phyloP scores from a whole-genome alignment of 2,329 filamentous ascomycete genomes.

The Harringtonia aguacate region DNA sequence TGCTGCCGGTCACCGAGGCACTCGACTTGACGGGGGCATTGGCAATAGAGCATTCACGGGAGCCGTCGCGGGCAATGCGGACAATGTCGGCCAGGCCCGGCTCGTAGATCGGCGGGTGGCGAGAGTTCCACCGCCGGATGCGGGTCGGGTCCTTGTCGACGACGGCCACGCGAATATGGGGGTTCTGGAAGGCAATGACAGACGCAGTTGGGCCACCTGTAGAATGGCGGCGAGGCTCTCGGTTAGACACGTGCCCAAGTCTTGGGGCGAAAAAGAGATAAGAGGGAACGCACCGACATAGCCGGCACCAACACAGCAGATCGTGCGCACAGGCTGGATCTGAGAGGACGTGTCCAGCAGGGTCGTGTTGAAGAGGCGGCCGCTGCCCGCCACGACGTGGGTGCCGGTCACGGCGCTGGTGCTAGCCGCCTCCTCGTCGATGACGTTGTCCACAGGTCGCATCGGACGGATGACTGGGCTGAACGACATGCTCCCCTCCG shows the following conservation, averaged over 20 bases:
- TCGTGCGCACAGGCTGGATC: slow-evolving; percentile 35
- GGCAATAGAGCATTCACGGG: slow-evolving; percentile 29
- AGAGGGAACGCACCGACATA: slow-evolving; percentile 49
- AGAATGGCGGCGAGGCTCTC: not conserved
- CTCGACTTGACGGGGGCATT: slow-evolving; percentile 23
- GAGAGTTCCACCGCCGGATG: slow-evolving; percentile 64
- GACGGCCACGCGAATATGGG: slow-evolving; percentile 60
- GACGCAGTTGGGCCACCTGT: slow-evolving; percentile 64
- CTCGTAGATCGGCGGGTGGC: slow-evolving; percentile 66
- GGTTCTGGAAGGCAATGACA: slow-evolving; percentile 64
- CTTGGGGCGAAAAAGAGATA: not conserved
- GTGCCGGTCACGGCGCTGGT: not conserved
- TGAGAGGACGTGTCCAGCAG: slow-evolving; percentile 6
- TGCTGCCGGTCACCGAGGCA: slow-evolving; percentile 11
- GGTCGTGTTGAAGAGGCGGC: slow-evolving; percentile 5
- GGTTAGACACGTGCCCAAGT: not conserved
- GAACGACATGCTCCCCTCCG: slow-evolving; percentile 29
- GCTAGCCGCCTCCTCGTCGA: not conserved
- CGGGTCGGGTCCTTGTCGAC: slow-evolving; percentile 57
- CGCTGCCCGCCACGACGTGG: not conserved
- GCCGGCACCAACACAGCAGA: slow-evolving; percentile 66
- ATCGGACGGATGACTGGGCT: slow-evolving; percentile 27
- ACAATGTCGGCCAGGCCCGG: slow-evolving; percentile 60
- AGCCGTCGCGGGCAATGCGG: slow-evolving; percentile 49
- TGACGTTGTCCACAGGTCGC: slow-evolving; percentile 10